Evolutionary conservation across 2,329 filamentous ascomycete species (phyloP).

Genomic region (Alternaria triticimaculans): DNA sequence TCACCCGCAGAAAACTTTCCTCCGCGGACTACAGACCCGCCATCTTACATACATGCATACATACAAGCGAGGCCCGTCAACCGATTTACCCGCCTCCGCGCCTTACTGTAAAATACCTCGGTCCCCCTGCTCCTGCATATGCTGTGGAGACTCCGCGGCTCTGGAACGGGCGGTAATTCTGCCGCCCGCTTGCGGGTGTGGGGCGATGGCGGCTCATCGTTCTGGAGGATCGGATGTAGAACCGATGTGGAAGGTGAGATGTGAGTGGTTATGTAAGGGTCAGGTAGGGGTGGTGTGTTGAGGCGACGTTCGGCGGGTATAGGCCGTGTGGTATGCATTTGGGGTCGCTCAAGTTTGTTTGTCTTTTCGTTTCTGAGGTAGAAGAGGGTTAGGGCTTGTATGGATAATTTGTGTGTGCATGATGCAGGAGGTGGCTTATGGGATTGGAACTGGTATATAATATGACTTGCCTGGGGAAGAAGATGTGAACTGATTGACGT

Average conservation of each 20-base stretch:
- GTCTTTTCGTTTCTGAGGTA: too few species aligned
- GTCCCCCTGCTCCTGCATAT: neutral
- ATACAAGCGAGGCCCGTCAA: neutral
- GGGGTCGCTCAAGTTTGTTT: neutral
- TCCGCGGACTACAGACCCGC: neutral
- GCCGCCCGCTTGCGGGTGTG: too few species aligned
- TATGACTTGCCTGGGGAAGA: neutral
- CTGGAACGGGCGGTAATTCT: neutral
- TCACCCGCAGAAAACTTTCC: too few species aligned
- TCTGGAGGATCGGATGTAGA: neutral
- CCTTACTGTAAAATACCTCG: neutral
- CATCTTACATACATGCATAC: neutral
- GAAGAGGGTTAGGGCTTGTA: neutral
- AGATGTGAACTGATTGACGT: neutral
- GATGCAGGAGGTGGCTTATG: too few species aligned
- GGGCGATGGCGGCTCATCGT: neutral
- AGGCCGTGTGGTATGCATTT: neutral
- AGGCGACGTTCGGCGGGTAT: neutral
- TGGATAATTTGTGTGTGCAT: neutral
- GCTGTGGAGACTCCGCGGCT: neutral
- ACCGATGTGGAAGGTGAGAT: neutral
- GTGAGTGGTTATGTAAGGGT: neutral
- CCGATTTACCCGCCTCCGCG: neutral
- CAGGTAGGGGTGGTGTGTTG: neutral
- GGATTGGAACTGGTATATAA: too few species aligned